Evolutionary conservation across 192 early-diverging fungal genomes (phyloP), one percentile per base, ranked within the genome.

Genomic region (Coemansia asiatica): DNA sequence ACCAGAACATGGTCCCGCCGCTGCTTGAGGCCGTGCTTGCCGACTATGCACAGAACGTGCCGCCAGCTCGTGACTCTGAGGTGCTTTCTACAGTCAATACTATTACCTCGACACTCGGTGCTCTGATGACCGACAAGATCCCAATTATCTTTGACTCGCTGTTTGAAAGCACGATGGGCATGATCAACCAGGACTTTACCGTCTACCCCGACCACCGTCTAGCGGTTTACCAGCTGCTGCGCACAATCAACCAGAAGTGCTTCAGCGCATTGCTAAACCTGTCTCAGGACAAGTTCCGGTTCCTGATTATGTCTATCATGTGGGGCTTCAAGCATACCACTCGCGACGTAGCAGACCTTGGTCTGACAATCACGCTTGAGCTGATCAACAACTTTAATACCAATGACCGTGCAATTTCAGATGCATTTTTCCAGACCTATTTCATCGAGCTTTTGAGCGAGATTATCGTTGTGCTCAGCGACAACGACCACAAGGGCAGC

Each of bases 261-360:
- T 99, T 99, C 87, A 87, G 85, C 89, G 95, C 97, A 1, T 78
- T 95, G 49, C 78, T 97, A 61, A 86, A 86, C 49, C 80, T 99
- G 36, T 90, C 92, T 2, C 79, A 89, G 47, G 85, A 87, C 19
- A 91, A 94, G 69, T 96, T 99, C 82, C 91, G 92, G 63, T 87
- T 97, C 25, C 86, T 96, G 77, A 85, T 98, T 73, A 94, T 97
- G 85, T 94, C 93, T 66, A 88, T 98, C 58, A 91, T 97, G 49
- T 99, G 96, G 96, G 95, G 89, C 21, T 95, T 99, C 84, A 98
- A 98, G 83, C 97, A 99, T 77, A 95, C 95, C 6, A 93, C 96
- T 91, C 89, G 95, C 65, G 95, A 99, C 67, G 94, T 99, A 76
- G 91, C 93, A 47, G 96, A 99, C 60, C 76, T 89, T 48, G 94